These are phyloP conservation scores for Xylaria sp. DNA, from an alignment of 495 filamentous ascomycete genomes.

Conservation along the genomic window DNA sequence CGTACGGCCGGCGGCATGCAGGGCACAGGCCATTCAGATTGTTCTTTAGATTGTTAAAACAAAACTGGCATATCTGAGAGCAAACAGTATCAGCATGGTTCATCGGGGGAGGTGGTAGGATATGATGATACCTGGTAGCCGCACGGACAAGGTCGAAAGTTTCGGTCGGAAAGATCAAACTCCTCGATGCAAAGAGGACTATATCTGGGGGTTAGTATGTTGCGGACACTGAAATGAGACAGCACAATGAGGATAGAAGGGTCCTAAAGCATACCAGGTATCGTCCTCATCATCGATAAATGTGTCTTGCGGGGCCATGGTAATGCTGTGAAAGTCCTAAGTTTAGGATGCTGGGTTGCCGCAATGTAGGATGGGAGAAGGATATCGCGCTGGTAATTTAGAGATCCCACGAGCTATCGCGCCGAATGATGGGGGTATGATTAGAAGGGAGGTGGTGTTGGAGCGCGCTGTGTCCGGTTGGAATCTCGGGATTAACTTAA, in stretches of 20 bases:
- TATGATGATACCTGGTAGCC: slow-evolving; percentile 85
- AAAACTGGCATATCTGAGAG: slow-evolving; percentile 95
- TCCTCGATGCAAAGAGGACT: slow-evolving; percentile 99
- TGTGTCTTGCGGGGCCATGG: slow-evolving; percentile 84
- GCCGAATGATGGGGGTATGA: neutral
- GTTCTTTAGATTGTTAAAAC: slow-evolving; percentile 96
- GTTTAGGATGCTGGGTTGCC: slow-evolving; percentile 24
- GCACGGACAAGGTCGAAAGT: slow-evolving; percentile 97
- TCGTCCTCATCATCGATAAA: slow-evolving; percentile 99
- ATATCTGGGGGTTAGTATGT: slow-evolving; percentile 32
- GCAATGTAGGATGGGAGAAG: slow-evolving; percentile 6
- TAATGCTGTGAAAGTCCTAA: slow-evolving; percentile 28
- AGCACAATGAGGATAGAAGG: neutral
- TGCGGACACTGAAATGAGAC: neutral
- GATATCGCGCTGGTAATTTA: slow-evolving; percentile 13
- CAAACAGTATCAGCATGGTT: slow-evolving; percentile 23
- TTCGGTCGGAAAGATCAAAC: slow-evolving; percentile 95
- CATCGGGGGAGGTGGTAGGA: slow-evolving; percentile 22
- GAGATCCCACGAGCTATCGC: neutral
- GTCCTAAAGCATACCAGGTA: slow-evolving; percentile 68
- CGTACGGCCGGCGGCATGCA: slow-evolving; percentile 92
- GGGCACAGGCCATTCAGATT: slow-evolving; percentile 96
- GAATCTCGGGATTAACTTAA: slow-evolving; percentile 29
- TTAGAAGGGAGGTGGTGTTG: neutral
- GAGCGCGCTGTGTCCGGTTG: slow-evolving; percentile 41